These are phyloP conservation scores for Cladosporium sp. DNA, from an alignment of 2,329 filamentous ascomycete genomes.

Conservation along the genomic window DNA sequence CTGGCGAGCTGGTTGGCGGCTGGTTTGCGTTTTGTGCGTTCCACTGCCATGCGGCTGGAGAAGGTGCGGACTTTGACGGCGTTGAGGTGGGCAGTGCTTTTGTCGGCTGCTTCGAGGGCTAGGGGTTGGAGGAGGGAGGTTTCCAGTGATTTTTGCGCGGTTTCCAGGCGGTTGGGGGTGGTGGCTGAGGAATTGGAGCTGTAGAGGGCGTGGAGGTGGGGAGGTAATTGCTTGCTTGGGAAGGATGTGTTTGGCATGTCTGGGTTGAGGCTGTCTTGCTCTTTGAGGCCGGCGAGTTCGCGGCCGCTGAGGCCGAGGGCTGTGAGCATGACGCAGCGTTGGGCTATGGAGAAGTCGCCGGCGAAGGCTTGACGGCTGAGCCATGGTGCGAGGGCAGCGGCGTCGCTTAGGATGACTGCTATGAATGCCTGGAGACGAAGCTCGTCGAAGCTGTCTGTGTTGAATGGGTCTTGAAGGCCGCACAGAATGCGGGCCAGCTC, in stretches of 20 bases:
- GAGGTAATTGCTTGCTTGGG: conserved; percentile 74
- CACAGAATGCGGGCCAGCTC: conserved; percentile 73
- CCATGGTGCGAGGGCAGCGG: conserved; percentile 74
- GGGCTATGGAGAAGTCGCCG: conserved; percentile 83
- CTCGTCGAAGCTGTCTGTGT: conserved; percentile 72
- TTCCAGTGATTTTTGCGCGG: conserved; percentile 63
- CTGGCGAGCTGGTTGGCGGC: conserved; percentile 73
- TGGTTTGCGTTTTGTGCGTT: conserved; percentile 52
- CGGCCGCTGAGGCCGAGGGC: conserved; percentile 76
- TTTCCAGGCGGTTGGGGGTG: conserved; percentile 58
- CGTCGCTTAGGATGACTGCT: conserved; percentile 70
- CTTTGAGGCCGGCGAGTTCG: conserved; percentile 74
- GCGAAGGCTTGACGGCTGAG: conserved; percentile 82
- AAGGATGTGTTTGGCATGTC: conserved; percentile 47
- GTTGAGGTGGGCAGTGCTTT: conserved; percentile 66
- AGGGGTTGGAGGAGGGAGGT: conserved; percentile 73
- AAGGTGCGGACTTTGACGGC: conserved; percentile 87
- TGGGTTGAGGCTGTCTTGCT: conserved; percentile 45
- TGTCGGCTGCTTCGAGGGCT: conserved; percentile 75
- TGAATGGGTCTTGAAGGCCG: conserved; percentile 79
- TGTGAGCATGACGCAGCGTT: conserved; percentile 76
- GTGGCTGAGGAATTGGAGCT: conserved; percentile 18
- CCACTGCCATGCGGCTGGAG: conserved; percentile 65
- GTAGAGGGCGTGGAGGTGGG: conserved; percentile 69
- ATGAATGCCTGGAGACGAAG: conserved; percentile 75